These are phyloP conservation scores for Pythium pyrilobum DNA, from an alignment of 352 stramenopile species.

Conservation along the genomic window DNA sequence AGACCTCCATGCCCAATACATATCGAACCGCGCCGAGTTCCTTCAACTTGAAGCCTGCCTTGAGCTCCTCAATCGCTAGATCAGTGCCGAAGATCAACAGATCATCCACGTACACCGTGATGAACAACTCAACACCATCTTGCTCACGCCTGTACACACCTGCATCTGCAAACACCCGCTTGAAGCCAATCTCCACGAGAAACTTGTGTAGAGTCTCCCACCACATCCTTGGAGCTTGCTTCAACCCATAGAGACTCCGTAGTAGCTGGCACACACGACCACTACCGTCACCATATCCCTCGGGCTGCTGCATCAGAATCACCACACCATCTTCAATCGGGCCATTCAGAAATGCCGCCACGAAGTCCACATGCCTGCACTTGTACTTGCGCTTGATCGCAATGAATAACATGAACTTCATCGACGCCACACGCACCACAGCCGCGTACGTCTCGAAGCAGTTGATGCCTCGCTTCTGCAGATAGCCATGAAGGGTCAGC, in stretches of 20 bases:
- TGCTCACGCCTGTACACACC: background rate
- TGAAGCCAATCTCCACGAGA: background rate
- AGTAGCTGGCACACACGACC: background rate
- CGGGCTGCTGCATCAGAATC: background rate
- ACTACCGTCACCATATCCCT: background rate
- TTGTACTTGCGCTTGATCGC: background rate
- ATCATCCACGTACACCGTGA: conserved; percentile 6
- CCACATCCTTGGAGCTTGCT: conserved; percentile 2
- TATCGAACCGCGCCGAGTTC: background rate
- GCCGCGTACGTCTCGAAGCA: conserved; percentile 31
- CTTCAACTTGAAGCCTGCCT: background rate
- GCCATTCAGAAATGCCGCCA: background rate
- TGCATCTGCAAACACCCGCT: background rate
- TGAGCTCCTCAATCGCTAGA: background rate
- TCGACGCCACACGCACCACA: conserved; percentile 12
- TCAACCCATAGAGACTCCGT: conserved; percentile 1
- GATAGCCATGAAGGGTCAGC: background rate
- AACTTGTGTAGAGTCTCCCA: conserved; percentile 2
- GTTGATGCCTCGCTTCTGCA: conserved; percentile 16
- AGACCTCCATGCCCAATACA: conserved; percentile 1
- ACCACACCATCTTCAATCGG: background rate
- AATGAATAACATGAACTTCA: background rate
- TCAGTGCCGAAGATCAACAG: background rate
- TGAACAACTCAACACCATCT: background rate
- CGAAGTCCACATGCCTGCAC: background rate